Percentiles rank a stretch among this genome's conserved stretches.
Conservation (phyloP, 2,329 filamentous ascomycete species). For the Clathrospora elynae region DNA sequence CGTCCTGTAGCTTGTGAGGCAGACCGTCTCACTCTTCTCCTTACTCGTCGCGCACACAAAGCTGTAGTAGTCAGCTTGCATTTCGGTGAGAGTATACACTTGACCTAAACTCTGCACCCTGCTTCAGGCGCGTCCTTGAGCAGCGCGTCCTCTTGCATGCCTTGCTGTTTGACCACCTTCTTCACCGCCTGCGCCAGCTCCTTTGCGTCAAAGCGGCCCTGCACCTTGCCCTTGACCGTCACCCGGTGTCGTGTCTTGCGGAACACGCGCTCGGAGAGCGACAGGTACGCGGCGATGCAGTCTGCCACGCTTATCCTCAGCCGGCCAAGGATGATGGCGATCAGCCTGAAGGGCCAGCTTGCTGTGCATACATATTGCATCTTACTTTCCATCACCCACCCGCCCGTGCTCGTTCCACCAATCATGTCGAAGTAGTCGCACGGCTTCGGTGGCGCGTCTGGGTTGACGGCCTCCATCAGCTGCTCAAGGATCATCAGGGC, state of each 20-base stretch:
- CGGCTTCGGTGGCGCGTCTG: conserved; percentile 11
- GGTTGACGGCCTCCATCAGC: conserved; percentile 14
- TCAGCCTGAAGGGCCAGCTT: conserved; percentile 6
- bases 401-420: conserved; percentile 6
- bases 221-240: conserved; percentile 17
- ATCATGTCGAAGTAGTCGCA: conserved; percentile 20
- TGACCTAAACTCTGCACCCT: conserved; percentile 13
- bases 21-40: conserved; percentile 27
- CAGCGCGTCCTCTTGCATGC: conserved; percentile 16
- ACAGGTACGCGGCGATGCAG: conserved; percentile 14
- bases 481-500: conserved; percentile 17
- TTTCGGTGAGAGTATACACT: not conserved
- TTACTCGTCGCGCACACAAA: conserved; percentile 18
- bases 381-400: conserved; percentile 2
- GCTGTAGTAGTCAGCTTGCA: conserved; percentile 6
- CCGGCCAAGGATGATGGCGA: conserved; percentile 15
- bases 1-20: conserved; percentile 23
- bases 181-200: conserved; percentile 21
- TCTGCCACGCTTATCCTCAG: conserved; percentile 14
- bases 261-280: conserved; percentile 18
- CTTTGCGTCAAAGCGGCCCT: conserved; percentile 26
- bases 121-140: conserved; percentile 13
- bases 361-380: not conserved
- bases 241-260: conserved; percentile 14
- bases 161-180: conserved; percentile 19